Percentiles rank a stretch among this genome's conserved stretches.
These are phyloP conservation scores for Cafeteria roenbergensis DNA, from an alignment of 108 stramenopile species.

Conservation along the genomic window DNA sequence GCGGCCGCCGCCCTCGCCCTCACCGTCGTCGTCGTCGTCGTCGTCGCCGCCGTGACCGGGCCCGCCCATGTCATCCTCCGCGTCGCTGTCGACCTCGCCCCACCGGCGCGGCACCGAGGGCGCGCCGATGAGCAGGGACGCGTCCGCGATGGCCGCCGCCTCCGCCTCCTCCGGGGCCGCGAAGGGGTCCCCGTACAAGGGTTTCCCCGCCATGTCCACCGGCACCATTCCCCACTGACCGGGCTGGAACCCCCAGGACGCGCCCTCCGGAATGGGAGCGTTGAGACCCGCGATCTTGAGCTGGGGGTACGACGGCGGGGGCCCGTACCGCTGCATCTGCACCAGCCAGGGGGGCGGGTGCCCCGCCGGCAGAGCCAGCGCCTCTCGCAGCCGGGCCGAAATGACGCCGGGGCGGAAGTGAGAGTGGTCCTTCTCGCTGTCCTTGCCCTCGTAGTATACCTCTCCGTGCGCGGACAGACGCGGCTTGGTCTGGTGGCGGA, in stretches of 20 bases:
- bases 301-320: constrained; percentile 80
- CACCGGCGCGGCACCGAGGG: not conserved
- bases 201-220: constrained; percentile 71
- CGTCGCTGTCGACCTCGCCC: constrained; percentile 16
- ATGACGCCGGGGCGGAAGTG: constrained; percentile 42
- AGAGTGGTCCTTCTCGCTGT: constrained; percentile 59
- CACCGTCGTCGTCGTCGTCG: constrained; percentile 13
- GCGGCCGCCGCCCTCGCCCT: constrained; percentile 7
- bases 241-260: constrained; percentile 79
- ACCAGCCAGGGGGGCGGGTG: constrained; percentile 95
- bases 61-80: constrained; percentile 28
- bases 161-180: constrained; percentile 32
- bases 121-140: not conserved
- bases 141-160: not conserved
- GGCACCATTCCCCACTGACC: constrained; percentile 98
- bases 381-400: constrained; percentile 55
- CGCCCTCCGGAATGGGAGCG: constrained; percentile 76
- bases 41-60: constrained; percentile 25
- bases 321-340: constrained; percentile 96
- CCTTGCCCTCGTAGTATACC: constrained; percentile 93
- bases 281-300: constrained; percentile 84
- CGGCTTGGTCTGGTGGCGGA: constrained; percentile 92
- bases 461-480: constrained; percentile 53
- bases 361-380: no score
- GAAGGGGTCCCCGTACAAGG: constrained; percentile 80